These are phyloP conservation scores for Circinella minor DNA, from an alignment of 371 early-diverging fungal genomes.

Conservation along the genomic window DNA sequence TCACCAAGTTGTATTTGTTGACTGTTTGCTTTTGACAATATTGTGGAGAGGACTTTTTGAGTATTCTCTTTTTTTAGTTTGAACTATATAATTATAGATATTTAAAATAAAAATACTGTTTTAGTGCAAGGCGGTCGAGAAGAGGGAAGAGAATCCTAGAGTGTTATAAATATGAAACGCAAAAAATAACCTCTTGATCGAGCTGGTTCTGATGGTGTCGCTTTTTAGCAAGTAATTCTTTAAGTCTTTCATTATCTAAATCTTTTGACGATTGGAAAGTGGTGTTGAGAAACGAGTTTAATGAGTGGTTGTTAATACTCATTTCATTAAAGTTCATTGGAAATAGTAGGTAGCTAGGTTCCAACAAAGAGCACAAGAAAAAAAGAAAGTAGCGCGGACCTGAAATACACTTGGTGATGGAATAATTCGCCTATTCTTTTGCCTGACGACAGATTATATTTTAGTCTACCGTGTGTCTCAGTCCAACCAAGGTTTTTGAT, in stretches of 20 bases:
- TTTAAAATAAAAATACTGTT: background rate
- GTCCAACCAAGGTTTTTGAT: background rate
- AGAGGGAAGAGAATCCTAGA: no score
- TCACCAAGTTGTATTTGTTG: constrained; percentile 19
- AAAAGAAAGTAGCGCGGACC: background rate
- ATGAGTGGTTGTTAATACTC: background rate
- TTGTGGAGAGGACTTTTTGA: constrained; percentile 12
- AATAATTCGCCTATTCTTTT: background rate
- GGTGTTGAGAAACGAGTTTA: constrained; percentile 7
- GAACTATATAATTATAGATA: constrained; percentile 10
- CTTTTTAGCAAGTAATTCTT: background rate
- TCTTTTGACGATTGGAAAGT: constrained; percentile 8
- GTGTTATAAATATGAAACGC: no score
- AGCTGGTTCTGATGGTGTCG: background rate
- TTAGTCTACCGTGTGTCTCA: background rate
- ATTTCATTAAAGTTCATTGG: background rate
- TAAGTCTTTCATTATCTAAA: background rate
- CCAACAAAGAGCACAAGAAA: no score
- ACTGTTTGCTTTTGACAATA: constrained; percentile 11
- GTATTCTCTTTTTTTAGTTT: constrained; percentile 13
- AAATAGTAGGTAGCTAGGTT: no score
- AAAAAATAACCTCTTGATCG: background rate
- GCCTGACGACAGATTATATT: background rate
- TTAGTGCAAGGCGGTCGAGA: no score
- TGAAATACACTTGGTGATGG: background rate